Evolutionary conservation across 495 filamentous ascomycete species (phyloP).

Genomic region (Talaromyces proteolyticus): DNA sequence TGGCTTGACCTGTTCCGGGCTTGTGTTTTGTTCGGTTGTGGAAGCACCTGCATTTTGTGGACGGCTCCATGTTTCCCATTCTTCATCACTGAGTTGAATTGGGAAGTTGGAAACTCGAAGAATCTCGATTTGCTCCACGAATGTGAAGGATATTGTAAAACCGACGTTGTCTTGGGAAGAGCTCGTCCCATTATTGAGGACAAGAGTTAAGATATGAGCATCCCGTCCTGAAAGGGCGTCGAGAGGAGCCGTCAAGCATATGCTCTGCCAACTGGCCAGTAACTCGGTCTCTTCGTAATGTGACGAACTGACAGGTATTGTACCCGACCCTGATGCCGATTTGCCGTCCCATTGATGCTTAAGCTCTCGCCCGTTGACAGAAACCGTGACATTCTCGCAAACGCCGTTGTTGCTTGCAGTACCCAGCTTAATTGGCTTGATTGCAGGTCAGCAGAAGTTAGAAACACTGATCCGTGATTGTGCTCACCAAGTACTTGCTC

Average conservation of each 20-base stretch:
- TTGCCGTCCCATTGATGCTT: conserved; percentile 22
- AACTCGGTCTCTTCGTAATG: conserved; percentile 17
- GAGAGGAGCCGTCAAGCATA: conserved; percentile 28
- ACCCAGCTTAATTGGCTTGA: conserved; percentile 8
- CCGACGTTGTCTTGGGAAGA: conserved; percentile 22
- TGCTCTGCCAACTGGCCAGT: conserved; percentile 36
- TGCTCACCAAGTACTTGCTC: conserved; percentile 8
- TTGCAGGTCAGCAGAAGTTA: background rate
- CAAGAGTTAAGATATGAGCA: conserved; percentile 40
- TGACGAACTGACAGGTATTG: conserved; percentile 20
- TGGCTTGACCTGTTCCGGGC: too few relatives aligned
- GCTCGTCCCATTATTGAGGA: conserved; percentile 28
- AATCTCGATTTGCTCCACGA: conserved; percentile 31
- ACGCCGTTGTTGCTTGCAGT: background rate
- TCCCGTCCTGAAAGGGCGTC: conserved; percentile 24
- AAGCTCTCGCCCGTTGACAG: conserved; percentile 28
- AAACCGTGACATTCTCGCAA: conserved; percentile 17
- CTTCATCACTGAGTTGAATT: background rate
- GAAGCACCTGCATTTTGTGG: background rate
- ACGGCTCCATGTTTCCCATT: background rate
- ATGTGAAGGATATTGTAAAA: conserved; percentile 41
- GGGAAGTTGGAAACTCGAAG: conserved; percentile 15
- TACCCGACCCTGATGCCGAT: conserved; percentile 22
- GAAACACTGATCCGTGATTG: background rate
- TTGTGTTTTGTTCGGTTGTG: too few relatives aligned